A percentile compares a stretch with the other conserved stretches of the same genome.
Evolutionary conservation across 2,329 filamentous ascomycete species (phyloP).

Genomic region (Ceratocystis destructans): DNA sequence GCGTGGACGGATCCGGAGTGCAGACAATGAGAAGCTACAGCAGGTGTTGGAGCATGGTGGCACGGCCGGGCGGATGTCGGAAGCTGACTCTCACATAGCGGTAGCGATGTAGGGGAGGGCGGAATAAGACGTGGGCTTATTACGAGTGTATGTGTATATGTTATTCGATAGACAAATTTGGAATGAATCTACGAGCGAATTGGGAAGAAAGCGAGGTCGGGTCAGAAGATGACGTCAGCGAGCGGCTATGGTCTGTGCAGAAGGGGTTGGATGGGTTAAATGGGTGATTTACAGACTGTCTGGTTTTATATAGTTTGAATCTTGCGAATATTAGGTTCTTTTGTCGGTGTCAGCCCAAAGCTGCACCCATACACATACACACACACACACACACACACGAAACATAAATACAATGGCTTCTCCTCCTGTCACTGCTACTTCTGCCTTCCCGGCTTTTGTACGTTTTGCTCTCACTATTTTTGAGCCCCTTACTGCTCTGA

Average conservation of each 20-base stretch:
- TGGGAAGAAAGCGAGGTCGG: neutral
- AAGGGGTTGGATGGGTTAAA: neutral
- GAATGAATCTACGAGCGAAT: slow-evolving; percentile 6
- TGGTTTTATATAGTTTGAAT: neutral
- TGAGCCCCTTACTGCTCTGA: slow-evolving; percentile 15
- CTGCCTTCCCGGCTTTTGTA: slow-evolving; percentile 1
- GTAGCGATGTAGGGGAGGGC: neutral
- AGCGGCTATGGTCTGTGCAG: neutral
- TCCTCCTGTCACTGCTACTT: neutral
- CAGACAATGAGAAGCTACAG: slow-evolving; percentile 45
- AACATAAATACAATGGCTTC: slow-evolving; percentile 1
- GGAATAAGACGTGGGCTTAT: neutral
- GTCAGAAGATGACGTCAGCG: neutral
- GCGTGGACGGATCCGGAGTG: slow-evolving; percentile 42
- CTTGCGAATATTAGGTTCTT: neutral
- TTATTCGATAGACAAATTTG: slow-evolving; percentile 9
- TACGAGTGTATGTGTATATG: slow-evolving; percentile 4
- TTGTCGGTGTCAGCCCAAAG: neutral
- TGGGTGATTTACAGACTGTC: neutral
- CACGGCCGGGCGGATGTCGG: slow-evolving; percentile 22
- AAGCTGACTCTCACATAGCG: neutral
- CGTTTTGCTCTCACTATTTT: slow-evolving; percentile 10
- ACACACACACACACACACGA: neutral
- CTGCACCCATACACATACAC: neutral
- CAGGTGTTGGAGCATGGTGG: slow-evolving; percentile 36